Evolutionary conservation across 106 monocot species (phyloP), one percentile per base, ranked within the genome.

Genomic region (Amphibolis antarctica): DNA sequence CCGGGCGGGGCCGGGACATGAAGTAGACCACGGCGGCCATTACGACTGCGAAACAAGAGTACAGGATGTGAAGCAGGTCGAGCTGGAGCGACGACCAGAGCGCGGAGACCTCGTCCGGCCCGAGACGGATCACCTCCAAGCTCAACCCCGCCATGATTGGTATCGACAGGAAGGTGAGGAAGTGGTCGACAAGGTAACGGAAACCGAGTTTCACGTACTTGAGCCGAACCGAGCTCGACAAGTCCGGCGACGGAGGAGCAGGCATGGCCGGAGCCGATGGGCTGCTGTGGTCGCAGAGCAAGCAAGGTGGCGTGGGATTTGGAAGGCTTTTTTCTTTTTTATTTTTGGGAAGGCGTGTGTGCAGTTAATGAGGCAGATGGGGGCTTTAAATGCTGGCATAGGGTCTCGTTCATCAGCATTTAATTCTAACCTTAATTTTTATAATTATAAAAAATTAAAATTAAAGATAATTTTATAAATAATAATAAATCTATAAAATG

Each of bases 171-270:
- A 86, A 69, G 67, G 80, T 69, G 7, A 86, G 46, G 2, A 91
- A 69, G 65, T 86, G 82, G 45, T 80, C 78, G 58, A 86, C 80
- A n/a, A 91, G 69, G 66, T 83, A 73, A 44, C 83, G 85, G 78
- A 83, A 90, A 0, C 84, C 86, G 15, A 82, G 66, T 63, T 91
- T 91, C 50, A 91, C 90, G 66, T 91, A 81, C 67, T 83, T 85
- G 51, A 54, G 54, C 54, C 54, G 1, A 6, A 54, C 54, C 19
- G 54, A 54, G 4, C 22, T 24, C 10, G 54, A 54, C 21, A 54
- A 54, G 10, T 54, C 54, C 23, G 54, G 54, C 12, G 23, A 10
- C 17, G 54, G 17, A 1, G 54, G 48, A 48, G 48, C 15, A 48
- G 48, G 15, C 48, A 48, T 48, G 48, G 36, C n/a, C n/a, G n/a